Base-by-base conservation (phyloP, 352 stramenopile genomes). In the Pilasporangium apinafurcum region DNA sequence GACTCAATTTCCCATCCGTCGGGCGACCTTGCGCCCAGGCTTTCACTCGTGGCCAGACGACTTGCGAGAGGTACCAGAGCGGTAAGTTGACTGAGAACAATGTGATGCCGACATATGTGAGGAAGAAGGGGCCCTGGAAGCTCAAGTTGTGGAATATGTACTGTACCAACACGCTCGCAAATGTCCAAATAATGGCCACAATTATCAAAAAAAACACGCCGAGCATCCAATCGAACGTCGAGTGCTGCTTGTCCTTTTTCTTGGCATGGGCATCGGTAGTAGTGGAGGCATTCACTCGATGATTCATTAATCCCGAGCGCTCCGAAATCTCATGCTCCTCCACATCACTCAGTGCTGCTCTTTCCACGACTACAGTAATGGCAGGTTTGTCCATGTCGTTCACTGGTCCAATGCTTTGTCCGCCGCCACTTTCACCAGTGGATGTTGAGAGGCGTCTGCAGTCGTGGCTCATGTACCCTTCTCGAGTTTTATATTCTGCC, bases 131-230 rank as follows among this genome's bases (percentile, higher is more conserved):
- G 0, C 65, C 64, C 21, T 92, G 63, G 66, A 93, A 96, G 47
- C 65, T 78, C 46, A 95, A 53, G 39, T 93, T 72, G 26, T 88
- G 64, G 63, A 93, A 93, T 29, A 96, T 89, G 45, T 90, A 92
- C 64, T 96, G 86, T 48, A 94, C 71, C 21, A 95, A 49, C 21
- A 96, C 84, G 38, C 71, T 90, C 3, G 84, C 75, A 34, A 86
- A 84, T 36, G 81, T 86, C 81, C 81, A 92, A 40, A 92, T 90
- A 16, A 89, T 54, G 16, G 81, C 78, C 12, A 89, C 77, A 37
- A 87, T 39, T 35, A 84, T 43, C 27, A 92, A 63, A 48, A 86
- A 92, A 32, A 82, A 47, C 8, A 89, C 58, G 33, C 81, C 81
- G 24, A 92, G 60, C 39, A 74, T 50, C 78, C 71, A 92, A 34